Evolutionary conservation across 345 rosid genomes (phyloP).

Genomic region (Salix koriyanagi): DNA sequence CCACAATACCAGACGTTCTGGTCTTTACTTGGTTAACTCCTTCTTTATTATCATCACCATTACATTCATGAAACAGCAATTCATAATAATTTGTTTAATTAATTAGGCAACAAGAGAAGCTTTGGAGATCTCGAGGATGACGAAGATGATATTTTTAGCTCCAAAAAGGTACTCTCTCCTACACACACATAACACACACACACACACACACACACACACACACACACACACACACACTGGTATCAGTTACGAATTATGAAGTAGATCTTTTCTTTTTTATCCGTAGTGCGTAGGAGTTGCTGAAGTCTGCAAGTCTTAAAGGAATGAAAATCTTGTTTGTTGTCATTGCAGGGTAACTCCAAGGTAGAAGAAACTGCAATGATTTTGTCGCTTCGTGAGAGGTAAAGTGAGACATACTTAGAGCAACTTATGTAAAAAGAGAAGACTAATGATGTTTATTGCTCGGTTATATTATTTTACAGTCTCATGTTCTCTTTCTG

Average conservation of each 20-base stretch:
- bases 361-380: conserved; percentile 78
- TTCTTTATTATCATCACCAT: neutral
- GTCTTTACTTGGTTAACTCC: conserved; percentile 17
- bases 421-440: neutral
- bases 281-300: too few relatives aligned
- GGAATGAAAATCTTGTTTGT: neutral
- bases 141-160: conserved; percentile 80
- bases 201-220: too few relatives aligned
- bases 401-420: conserved; percentile 36
- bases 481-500: conserved; percentile 5
- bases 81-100: neutral
- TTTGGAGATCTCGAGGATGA: conserved; percentile 87
- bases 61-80: too few relatives aligned
- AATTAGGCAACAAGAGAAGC: conserved; percentile 62
- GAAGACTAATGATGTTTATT: neutral
- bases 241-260: too few relatives aligned
- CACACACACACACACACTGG: too few relatives aligned
- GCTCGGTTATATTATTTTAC: neutral
- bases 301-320: too few relatives aligned
- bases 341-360: conserved; percentile 40
- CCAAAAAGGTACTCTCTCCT: conserved; percentile 52
- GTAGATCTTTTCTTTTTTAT: too few relatives aligned
- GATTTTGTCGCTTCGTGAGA: conserved; percentile 86
- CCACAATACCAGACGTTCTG: conserved; percentile 48
- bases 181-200: too few relatives aligned